A percentile compares a stretch with the other conserved stretches of the same genome.
phyloP scores from a whole-genome alignment of 2,329 filamentous ascomycete species.

The Huntiella bhutanensis region DNA sequence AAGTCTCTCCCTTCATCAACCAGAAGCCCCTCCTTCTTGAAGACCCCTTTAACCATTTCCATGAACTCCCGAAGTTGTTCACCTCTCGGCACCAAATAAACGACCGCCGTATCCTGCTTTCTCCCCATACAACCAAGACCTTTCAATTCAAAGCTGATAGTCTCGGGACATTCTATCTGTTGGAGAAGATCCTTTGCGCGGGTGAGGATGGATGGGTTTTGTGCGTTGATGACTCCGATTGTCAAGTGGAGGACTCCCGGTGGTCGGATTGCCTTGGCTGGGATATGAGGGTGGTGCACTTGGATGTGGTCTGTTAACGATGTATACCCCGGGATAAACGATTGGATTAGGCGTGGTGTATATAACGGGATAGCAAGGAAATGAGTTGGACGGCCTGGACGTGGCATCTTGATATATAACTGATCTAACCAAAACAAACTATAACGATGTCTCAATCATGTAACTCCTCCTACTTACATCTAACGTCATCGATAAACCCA shows the following conservation, averaged over 20 bases:
- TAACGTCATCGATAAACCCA: background rate
- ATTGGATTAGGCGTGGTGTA: conserved; percentile 37
- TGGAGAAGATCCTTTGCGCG: conserved; percentile 10
- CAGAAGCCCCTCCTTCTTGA: conserved; percentile 38
- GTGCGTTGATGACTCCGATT: conserved; percentile 65
- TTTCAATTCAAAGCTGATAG: too few relatives aligned
- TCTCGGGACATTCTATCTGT: too few relatives aligned
- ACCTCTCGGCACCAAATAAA: background rate
- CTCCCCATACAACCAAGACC: background rate
- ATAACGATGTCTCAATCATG: too few relatives aligned
- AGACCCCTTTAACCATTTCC: conserved; percentile 17
- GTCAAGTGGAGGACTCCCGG: conserved; percentile 71
- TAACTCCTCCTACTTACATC: background rate
- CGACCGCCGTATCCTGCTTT: background rate
- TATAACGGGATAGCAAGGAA: conserved; percentile 61
- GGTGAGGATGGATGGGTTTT: background rate
- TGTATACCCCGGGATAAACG: conserved; percentile 44
- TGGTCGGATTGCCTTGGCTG: conserved; percentile 51
- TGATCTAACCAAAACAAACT: background rate
- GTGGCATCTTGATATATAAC: background rate
- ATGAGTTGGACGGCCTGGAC: conserved; percentile 38
- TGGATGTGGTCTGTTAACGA: conserved; percentile 41
- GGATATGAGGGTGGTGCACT: conserved; percentile 22
- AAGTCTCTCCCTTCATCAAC: conserved; percentile 34
- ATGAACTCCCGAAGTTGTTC: background rate